phyloP scores from a whole-genome alignment of 225 moss, liverwort and hornwort genomes.

The Pleurozium schreberi region DNA sequence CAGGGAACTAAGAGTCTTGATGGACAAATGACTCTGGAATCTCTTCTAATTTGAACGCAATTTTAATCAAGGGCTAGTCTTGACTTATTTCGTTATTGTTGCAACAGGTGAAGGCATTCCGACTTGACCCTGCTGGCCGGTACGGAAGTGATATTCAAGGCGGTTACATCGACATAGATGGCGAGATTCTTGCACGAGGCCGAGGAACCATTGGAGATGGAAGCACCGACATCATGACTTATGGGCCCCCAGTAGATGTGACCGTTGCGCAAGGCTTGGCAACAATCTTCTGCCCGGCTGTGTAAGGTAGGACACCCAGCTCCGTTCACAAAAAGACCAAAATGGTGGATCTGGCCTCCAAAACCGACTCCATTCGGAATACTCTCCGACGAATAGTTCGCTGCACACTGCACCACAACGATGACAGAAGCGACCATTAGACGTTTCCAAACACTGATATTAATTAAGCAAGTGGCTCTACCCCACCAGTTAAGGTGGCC shows the following conservation, averaged over 20 bases:
- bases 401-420: conserved; percentile 52
- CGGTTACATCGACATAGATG: conserved; percentile 81
- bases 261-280: conserved; percentile 69
- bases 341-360: conserved; percentile 94
- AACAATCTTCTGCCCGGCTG: conserved; percentile 58
- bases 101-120: conserved; percentile 84
- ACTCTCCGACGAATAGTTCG: conserved; percentile 71
- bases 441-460: background rate
- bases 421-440: background rate
- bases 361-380: conserved; percentile 89
- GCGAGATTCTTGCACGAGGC: conserved; percentile 79
- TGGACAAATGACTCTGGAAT: background rate
- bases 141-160: conserved; percentile 56
- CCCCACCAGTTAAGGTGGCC: background rate
- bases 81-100: background rate
- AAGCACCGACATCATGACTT: conserved; percentile 72
- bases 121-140: conserved; percentile 57
- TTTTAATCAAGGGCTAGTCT: background rate
- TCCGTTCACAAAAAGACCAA: conserved; percentile 68
- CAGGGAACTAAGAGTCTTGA: background rate
- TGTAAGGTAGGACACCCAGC: background rate
- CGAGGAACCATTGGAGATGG: conserved; percentile 60
- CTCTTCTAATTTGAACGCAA: background rate
- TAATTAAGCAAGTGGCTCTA: background rate
- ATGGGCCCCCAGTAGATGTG: conserved; percentile 67